These are phyloP conservation scores for Barbarea vulgaris DNA, from an alignment of 345 rosid species.

Conservation along the genomic window DNA sequence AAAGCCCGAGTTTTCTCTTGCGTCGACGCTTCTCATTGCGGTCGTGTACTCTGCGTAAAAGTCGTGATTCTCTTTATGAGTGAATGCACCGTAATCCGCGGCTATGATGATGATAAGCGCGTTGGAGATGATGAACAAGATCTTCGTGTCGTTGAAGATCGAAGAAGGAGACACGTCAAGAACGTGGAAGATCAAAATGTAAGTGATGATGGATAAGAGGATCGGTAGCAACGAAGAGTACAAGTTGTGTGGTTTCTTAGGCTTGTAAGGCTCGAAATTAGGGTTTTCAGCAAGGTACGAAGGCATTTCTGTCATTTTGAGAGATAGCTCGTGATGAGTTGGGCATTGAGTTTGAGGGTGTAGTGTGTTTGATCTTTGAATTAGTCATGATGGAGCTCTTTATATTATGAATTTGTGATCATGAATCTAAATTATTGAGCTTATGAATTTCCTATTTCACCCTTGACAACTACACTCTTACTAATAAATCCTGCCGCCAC, in stretches of 20 bases:
- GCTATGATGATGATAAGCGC: slow-evolving; percentile 36
- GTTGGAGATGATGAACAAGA: slow-evolving; percentile 38
- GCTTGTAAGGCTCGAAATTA: slow-evolving; percentile 25
- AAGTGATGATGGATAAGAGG: slow-evolving; percentile 20
- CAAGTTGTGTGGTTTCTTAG: slow-evolving; percentile 15
- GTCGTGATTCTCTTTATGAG: slow-evolving; percentile 17
- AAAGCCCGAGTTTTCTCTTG: slow-evolving; percentile 3
- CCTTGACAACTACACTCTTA: slow-evolving; percentile 25
- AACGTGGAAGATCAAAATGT: slow-evolving; percentile 30
- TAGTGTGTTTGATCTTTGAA: slow-evolving; percentile 6
- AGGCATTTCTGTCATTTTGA: slow-evolving; percentile 30
- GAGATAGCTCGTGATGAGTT: slow-evolving; percentile 1
- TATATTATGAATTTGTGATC: slow-evolving; percentile 17
- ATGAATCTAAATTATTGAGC: slow-evolving; percentile 29
- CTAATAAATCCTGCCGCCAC: slow-evolving; percentile 34
- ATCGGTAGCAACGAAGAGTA: slow-evolving; percentile 26
- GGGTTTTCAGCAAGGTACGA: slow-evolving; percentile 21
- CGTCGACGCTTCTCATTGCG: slow-evolving; percentile 3
- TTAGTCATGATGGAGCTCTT: slow-evolving; percentile 1
- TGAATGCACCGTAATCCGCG: slow-evolving; percentile 34
- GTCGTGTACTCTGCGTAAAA: slow-evolving; percentile 27
- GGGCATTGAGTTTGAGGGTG: slow-evolving; percentile 24
- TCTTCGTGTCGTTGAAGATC: slow-evolving; percentile 32
- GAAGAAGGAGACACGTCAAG: slow-evolving; percentile 24
- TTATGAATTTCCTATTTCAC: neutral